Conservation (phyloP, 148 eudicot genomes). For the Simmondsia chinensis region DNA sequence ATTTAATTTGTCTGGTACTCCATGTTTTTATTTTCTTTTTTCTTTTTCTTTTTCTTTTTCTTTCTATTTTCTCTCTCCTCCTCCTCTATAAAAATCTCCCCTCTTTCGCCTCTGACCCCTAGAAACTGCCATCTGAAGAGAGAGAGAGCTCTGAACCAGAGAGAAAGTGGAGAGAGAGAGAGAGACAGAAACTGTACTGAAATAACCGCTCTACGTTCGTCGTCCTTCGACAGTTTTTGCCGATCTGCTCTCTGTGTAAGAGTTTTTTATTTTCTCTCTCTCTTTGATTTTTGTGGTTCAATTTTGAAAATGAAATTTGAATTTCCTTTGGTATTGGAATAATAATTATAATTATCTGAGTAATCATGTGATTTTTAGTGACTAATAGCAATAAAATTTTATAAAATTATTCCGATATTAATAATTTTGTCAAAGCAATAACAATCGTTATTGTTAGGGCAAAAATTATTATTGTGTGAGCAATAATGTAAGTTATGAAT, state of each 20-base stretch:
- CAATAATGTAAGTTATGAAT: too few relatives aligned
- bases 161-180: conserved; percentile 9
- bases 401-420: too few relatives aligned
- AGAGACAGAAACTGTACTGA: conserved; percentile 7
- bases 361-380: too few relatives aligned
- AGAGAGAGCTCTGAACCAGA: conserved; percentile 18
- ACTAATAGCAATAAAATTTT: too few relatives aligned
- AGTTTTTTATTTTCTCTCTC: conserved; percentile 3
- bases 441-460: too few relatives aligned
- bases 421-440: too few relatives aligned
- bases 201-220: conserved; percentile 8
- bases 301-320: too few relatives aligned
- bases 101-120: conserved; percentile 23
- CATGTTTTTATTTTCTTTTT: too few relatives aligned
- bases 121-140: conserved; percentile 20
- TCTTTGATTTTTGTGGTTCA: neutral
- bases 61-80: conserved; percentile 8
- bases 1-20: conserved; percentile 13
- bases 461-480: too few relatives aligned
- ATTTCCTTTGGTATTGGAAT: too few relatives aligned
- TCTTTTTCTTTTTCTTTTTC: conserved; percentile 9
- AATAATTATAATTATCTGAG: too few relatives aligned
- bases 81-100: conserved; percentile 24
- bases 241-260: conserved; percentile 21
- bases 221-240: conserved; percentile 5